Conservation (phyloP, 306 rosid genomes). For the Spatholobus suberectus region DNA sequence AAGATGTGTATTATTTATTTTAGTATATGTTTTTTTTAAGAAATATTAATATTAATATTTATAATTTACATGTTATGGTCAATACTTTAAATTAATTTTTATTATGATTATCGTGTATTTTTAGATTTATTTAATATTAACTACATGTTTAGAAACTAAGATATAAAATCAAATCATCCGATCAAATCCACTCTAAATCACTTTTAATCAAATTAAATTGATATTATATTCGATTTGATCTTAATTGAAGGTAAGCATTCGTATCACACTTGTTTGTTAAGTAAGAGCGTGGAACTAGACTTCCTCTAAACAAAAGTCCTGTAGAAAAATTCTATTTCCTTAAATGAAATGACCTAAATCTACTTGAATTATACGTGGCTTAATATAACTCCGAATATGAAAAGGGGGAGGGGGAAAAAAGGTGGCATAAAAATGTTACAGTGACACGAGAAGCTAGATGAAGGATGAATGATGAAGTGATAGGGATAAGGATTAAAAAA, state of each 20-base stretch:
- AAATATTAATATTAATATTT: too few species aligned
- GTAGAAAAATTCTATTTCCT: background rate
- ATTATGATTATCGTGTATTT: too few species aligned
- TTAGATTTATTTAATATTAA: too few species aligned
- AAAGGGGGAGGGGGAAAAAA: too few species aligned
- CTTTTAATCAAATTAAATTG: background rate
- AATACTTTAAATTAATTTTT: too few species aligned
- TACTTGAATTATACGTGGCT: background rate
- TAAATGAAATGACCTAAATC: background rate
- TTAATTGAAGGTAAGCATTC: background rate
- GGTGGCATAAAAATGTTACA: constrained; percentile 10
- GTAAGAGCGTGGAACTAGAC: background rate
- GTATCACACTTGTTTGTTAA: background rate
- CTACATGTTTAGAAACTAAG: background rate
- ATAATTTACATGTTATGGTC: too few species aligned
- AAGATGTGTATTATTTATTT: too few species aligned
- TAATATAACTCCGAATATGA: too few species aligned
- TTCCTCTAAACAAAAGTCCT: background rate
- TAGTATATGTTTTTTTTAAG: too few species aligned
- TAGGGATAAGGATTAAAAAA: constrained; percentile 67
- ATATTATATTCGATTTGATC: background rate
- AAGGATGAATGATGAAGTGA: background rate
- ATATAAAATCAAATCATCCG: background rate
- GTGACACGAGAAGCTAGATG: background rate
- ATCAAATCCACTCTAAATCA: too few species aligned